These are phyloP conservation scores for Metarhizium album DNA, from an alignment of 2,329 filamentous ascomycete species.

Conservation along the genomic window DNA sequence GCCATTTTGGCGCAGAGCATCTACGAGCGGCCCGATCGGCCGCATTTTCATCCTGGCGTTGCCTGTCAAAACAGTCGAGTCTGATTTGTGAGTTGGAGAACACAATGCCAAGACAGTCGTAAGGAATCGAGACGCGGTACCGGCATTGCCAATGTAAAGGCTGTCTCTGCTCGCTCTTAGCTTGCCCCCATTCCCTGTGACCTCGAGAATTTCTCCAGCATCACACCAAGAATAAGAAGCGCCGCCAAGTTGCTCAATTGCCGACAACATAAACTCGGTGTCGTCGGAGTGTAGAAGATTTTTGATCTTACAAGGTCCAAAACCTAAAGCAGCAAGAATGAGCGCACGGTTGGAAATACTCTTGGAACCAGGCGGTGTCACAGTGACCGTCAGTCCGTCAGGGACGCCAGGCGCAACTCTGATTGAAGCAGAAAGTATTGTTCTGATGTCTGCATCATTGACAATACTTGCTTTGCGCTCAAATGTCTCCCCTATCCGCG, in stretches of 20 bases:
- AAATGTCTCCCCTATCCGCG: slow-evolving; percentile 77
- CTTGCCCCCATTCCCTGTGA: slow-evolving; percentile 82
- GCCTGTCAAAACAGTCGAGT: slow-evolving; percentile 72
- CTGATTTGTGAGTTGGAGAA: slow-evolving; percentile 46
- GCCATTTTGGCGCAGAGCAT: slow-evolving; percentile 78
- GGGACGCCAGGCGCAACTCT: slow-evolving; percentile 64
- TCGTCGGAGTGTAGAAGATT: slow-evolving; percentile 95
- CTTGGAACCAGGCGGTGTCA: slow-evolving; percentile 89
- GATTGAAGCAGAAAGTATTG: slow-evolving; percentile 72
- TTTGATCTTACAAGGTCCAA: slow-evolving; percentile 75
- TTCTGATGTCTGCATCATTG: slow-evolving; percentile 71
- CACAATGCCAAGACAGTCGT: slow-evolving; percentile 86
- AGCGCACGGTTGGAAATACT: slow-evolving; percentile 94
- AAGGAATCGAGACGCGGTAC: slow-evolving; percentile 89
- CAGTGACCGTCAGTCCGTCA: slow-evolving; percentile 53
- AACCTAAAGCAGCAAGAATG: slow-evolving; percentile 82
- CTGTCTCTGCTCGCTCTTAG: slow-evolving; percentile 65
- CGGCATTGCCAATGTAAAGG: slow-evolving; percentile 91
- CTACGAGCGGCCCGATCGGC: slow-evolving; percentile 86
- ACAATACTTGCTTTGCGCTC: slow-evolving; percentile 85
- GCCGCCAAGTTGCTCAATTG: slow-evolving; percentile 73
- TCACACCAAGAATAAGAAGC: slow-evolving; percentile 92
- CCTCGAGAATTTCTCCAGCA: slow-evolving; percentile 79
- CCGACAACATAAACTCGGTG: slow-evolving; percentile 92
- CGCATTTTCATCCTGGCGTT: slow-evolving; percentile 94